Conservation (phyloP, 1,284 basidiomycete species). For the Hypsizygus ulmarius region DNA sequence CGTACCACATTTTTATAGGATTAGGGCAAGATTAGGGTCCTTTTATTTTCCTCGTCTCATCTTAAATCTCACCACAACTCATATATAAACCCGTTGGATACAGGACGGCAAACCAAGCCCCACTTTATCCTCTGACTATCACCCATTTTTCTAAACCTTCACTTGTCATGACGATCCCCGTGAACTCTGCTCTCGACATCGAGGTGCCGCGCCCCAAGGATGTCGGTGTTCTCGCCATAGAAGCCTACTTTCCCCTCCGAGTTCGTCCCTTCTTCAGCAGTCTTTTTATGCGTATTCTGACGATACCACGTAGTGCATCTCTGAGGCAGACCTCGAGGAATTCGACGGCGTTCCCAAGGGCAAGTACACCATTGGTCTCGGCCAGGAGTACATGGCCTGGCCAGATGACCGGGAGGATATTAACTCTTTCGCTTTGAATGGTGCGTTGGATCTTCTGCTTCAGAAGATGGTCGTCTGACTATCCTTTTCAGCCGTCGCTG, state of each 20-base stretch:
- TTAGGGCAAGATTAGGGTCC: slow-evolving; percentile 28
- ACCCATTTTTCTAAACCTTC: slow-evolving; percentile 8
- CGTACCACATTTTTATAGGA: slow-evolving; percentile 41
- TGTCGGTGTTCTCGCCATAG: slow-evolving; percentile 90
- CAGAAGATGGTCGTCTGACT: neutral
- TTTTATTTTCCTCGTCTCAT: slow-evolving; percentile 36
- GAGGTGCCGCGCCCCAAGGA: slow-evolving; percentile 74
- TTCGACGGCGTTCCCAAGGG: slow-evolving; percentile 96
- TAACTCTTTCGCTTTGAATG: slow-evolving; percentile 95
- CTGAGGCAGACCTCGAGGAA: slow-evolving; percentile 91
- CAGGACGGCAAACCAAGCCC: slow-evolving; percentile 5
- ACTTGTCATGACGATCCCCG: slow-evolving; percentile 39
- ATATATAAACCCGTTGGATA: slow-evolving; percentile 31
- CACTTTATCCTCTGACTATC: slow-evolving; percentile 17
- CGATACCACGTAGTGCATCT: slow-evolving; percentile 69
- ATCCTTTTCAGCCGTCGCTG: slow-evolving; percentile 63
- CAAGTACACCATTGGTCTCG: slow-evolving; percentile 99
- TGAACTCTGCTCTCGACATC: slow-evolving; percentile 30
- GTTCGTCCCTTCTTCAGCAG: slow-evolving; percentile 45
- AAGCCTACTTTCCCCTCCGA: slow-evolving; percentile 92
- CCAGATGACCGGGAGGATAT: slow-evolving; percentile 98
- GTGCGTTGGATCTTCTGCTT: slow-evolving; percentile 45
- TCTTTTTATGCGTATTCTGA: slow-evolving; percentile 13
- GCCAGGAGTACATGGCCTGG: slow-evolving; percentile 98
- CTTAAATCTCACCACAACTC: slow-evolving; percentile 26